phyloP scores from a whole-genome alignment of 306 rosid species.

The Argentina anserina region DNA sequence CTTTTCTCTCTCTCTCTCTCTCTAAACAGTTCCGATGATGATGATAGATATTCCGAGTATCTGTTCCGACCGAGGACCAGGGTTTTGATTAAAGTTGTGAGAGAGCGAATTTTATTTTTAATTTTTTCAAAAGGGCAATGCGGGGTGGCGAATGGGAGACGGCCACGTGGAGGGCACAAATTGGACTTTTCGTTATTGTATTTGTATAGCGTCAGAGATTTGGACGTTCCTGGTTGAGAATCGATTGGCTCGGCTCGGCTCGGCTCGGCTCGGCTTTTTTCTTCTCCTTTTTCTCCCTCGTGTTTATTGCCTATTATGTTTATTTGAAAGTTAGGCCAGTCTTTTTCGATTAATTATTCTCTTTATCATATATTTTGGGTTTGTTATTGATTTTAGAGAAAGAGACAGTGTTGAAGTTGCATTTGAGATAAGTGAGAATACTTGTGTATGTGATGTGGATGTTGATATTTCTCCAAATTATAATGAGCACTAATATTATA shows the following conservation, averaged over 20 bases:
- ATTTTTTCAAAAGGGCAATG: neutral
- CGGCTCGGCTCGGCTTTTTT: neutral
- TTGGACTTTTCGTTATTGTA: neutral
- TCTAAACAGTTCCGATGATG: conserved; percentile 31
- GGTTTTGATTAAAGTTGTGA: conserved; percentile 8
- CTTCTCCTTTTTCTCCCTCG: conserved; percentile 6
- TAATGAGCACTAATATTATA: neutral
- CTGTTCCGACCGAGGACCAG: conserved; percentile 52
- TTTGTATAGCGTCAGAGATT: conserved; percentile 25
- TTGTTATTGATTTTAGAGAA: neutral
- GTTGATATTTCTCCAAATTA: conserved; percentile 1
- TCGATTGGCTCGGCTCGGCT: conserved; percentile 14
- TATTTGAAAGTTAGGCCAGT: neutral
- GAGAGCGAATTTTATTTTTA: neutral
- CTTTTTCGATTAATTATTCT: neutral
- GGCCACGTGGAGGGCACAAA: conserved; percentile 39
- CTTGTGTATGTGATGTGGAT: neutral
- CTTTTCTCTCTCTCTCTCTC: conserved; percentile 29
- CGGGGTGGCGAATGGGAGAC: neutral
- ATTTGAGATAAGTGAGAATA: neutral
- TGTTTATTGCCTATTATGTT: conserved; percentile 1
- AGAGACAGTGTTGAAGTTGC: neutral
- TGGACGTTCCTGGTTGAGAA: conserved; percentile 44
- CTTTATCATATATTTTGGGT: neutral
- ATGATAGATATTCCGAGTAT: conserved; percentile 34